Conservation (phyloP, 202 grass and related monocot species). For the Brachypodium distachyon region DNA sequence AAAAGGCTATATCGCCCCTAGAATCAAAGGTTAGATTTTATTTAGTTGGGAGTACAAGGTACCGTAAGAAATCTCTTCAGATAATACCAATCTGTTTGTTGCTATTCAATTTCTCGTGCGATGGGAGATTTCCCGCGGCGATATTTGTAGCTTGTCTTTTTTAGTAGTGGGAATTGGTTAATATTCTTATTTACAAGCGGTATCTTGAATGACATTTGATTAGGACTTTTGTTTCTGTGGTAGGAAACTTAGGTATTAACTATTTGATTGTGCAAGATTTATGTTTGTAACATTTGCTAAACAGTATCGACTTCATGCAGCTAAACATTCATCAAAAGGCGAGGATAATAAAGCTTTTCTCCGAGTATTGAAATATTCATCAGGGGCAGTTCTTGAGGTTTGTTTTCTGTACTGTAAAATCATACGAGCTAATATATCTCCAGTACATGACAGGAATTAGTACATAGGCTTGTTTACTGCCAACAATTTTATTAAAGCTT, state of each 20-base stretch:
- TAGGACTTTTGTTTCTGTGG: background rate
- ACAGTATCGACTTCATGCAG: slow-evolving; percentile 43
- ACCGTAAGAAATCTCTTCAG: no score
- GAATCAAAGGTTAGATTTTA: no score
- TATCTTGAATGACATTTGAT: slow-evolving; percentile 1
- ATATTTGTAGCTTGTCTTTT: background rate
- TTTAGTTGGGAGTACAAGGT: no score
- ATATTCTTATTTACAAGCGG: slow-evolving; percentile 1
- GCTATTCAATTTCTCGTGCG: background rate
- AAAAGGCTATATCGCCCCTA: no score
- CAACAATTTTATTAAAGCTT: slow-evolving; percentile 11
- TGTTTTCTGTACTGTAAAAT: slow-evolving; percentile 19
- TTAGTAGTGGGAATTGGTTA: background rate
- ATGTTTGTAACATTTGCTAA: slow-evolving; percentile 19
- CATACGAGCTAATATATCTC: slow-evolving; percentile 11
- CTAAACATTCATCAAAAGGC: slow-evolving; percentile 71
- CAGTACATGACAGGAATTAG: background rate
- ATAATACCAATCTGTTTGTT: no score
- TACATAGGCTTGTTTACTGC: background rate
- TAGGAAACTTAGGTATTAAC: slow-evolving; percentile 2
- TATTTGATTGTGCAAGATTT: background rate
- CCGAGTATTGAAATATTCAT: slow-evolving; percentile 94
- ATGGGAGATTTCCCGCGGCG: background rate
- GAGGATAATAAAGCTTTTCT: slow-evolving; percentile 81
- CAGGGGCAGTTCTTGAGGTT: slow-evolving; percentile 96